phyloP scores from a whole-genome alignment of 2,329 filamentous ascomycete genomes.

The Mariannaea elegans region DNA sequence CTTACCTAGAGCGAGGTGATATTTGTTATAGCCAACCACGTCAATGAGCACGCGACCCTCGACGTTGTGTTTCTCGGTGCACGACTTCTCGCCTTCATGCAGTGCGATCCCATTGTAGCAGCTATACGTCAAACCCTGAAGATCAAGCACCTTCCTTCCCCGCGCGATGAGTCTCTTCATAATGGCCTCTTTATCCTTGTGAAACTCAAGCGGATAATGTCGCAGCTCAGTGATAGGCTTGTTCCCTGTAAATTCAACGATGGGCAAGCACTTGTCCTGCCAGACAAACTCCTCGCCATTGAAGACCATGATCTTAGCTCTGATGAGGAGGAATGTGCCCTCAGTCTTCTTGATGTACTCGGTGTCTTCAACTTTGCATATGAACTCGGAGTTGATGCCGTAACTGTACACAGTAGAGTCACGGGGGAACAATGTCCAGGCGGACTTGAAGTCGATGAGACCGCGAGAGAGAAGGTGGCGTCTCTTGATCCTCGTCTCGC shows the following conservation, averaged over 20 bases:
- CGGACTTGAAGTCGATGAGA: conserved; percentile 52
- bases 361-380: conserved; percentile 50
- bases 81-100: conserved; percentile 22
- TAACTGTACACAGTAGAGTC: conserved; percentile 50
- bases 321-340: conserved; percentile 37
- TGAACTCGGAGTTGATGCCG: conserved; percentile 51
- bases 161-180: conserved; percentile 43
- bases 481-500: conserved; percentile 48
- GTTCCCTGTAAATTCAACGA: conserved; percentile 50
- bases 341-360: conserved; percentile 35
- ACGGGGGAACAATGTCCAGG: conserved; percentile 56
- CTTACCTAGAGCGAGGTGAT: conserved; percentile 47
- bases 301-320: conserved; percentile 48
- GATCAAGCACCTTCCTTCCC: conserved; percentile 52
- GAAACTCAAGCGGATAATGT: conserved; percentile 49
- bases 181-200: conserved; percentile 42
- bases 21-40: conserved; percentile 53
- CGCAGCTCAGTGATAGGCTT: conserved; percentile 50
- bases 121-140: conserved; percentile 52
- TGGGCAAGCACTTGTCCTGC: conserved; percentile 44
- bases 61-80: conserved; percentile 47
- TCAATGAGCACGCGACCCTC: conserved; percentile 53
- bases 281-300: conserved; percentile 53
- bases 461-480: conserved; percentile 47
- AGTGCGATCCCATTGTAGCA: conserved; percentile 54